Conservation (phyloP, 1,284 basidiomycete species). For the Boletus holoroseus region DNA sequence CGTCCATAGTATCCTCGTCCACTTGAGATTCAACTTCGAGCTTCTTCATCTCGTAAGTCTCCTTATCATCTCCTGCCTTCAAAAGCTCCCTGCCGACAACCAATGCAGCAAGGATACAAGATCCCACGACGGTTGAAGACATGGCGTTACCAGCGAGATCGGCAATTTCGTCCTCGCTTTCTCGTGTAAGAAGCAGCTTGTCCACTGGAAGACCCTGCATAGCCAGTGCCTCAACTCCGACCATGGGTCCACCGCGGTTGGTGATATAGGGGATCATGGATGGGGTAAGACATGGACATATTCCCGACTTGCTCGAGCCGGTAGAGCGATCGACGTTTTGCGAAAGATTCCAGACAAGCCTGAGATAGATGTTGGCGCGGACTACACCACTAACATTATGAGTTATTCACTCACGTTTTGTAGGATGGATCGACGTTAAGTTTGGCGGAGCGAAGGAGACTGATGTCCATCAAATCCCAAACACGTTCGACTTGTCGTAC, state of each 20-base stretch:
- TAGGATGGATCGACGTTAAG: conserved; percentile 79
- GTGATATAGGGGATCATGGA: conserved; percentile 97
- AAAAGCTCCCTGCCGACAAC: conserved; percentile 62
- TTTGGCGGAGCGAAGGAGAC: conserved; percentile 73
- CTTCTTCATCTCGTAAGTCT: conserved; percentile 60
- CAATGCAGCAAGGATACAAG: conserved; percentile 82
- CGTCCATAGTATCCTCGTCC: conserved; percentile 42
- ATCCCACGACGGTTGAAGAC: conserved; percentile 93
- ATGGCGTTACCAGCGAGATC: conserved; percentile 96
- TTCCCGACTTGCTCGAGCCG: conserved; percentile 74
- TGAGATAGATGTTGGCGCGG: conserved; percentile 31
- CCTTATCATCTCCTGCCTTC: conserved; percentile 55
- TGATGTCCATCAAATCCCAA: conserved; percentile 92
- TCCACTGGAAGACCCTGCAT: conserved; percentile 93
- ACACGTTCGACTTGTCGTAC: conserved; percentile 88
- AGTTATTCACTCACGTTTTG: conserved; percentile 62
- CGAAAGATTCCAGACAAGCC: conserved; percentile 93
- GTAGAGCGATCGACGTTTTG: conserved; percentile 93
- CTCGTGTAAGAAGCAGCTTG: conserved; percentile 85
- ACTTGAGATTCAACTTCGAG: conserved; percentile 38
- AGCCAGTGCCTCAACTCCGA: conserved; percentile 86
- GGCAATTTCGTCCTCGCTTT: conserved; percentile 89
- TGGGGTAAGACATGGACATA: conserved; percentile 89
- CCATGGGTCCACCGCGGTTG: conserved; percentile 93
- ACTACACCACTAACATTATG: conserved; percentile 1